A percentile compares a stretch with the other conserved stretches of the same genome.
Conservation (phyloP, 1,284 basidiomycete species). For the Cryptococcus amylolentus region DNA sequence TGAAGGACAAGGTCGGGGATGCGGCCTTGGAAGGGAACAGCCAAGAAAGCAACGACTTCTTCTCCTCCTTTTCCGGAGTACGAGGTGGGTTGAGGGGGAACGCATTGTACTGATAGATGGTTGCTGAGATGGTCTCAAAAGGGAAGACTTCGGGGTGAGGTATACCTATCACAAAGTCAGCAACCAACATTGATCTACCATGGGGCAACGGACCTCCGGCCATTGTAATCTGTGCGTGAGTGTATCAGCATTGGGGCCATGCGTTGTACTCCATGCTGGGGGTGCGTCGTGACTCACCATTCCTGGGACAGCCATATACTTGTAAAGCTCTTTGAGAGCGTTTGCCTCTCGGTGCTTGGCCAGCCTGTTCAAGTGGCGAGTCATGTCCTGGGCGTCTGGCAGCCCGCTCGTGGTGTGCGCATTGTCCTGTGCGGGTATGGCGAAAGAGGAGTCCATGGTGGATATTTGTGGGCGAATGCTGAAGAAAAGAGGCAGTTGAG, state of each 20-base stretch:
- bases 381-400: constrained; percentile 56
- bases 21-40: constrained; percentile 55
- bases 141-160: constrained; percentile 52
- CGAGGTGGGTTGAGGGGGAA: constrained; percentile 57
- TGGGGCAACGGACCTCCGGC: constrained; percentile 27
- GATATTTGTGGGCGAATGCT: neutral
- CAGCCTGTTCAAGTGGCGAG: constrained; percentile 60
- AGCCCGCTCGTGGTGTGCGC: constrained; percentile 15
- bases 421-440: constrained; percentile 15
- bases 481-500: neutral
- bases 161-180: constrained; percentile 25
- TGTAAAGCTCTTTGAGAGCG: constrained; percentile 59
- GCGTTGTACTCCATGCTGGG: neutral
- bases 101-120: constrained; percentile 34
- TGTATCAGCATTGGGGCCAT: neutral
- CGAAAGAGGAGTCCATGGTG: constrained; percentile 35
- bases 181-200: neutral
- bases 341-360: constrained; percentile 57
- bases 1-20: constrained; percentile 54
- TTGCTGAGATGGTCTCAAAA: constrained; percentile 48
- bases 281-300: constrained; percentile 19
- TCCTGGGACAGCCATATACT: constrained; percentile 35
- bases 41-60: constrained; percentile 58
- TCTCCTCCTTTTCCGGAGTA: constrained; percentile 25
- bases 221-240: constrained; percentile 25